Percentiles rank a stretch among this genome's conserved stretches.
Evolutionary conservation across 495 filamentous ascomycete genomes (phyloP).

Genomic region (Tuber microsphaerosporum): DNA sequence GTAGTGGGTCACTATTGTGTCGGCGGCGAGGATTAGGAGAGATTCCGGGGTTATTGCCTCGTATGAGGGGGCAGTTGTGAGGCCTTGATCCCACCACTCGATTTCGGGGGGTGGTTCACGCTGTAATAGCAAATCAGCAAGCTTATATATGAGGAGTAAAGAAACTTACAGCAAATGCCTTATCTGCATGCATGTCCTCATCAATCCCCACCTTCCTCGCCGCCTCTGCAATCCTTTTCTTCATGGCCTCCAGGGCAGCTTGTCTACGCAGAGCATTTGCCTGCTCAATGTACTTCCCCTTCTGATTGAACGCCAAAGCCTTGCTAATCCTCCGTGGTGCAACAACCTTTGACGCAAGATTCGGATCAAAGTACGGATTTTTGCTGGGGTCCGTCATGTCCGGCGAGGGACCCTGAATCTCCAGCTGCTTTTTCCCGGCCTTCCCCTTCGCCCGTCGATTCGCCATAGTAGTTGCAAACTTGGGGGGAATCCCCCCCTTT

Average conservation of each 20-base stretch:
- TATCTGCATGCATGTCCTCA: conserved; percentile 82
- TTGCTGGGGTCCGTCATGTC: conserved; percentile 55
- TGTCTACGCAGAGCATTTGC: conserved; percentile 79
- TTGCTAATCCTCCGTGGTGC: conserved; percentile 55
- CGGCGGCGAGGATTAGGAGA: conserved; percentile 67
- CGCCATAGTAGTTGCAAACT: conserved; percentile 54
- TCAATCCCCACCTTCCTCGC: conserved; percentile 81
- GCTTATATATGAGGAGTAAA: background rate
- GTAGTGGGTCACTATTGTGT: conserved; percentile 79
- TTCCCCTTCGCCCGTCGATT: conserved; percentile 51
- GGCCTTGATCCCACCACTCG: conserved; percentile 96
- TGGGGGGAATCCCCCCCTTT: conserved; percentile 50
- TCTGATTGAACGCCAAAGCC: conserved; percentile 84
- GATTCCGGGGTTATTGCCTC: conserved; percentile 55
- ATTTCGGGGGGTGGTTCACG: conserved; percentile 71
- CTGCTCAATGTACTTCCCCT: conserved; percentile 93
- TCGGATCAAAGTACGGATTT: conserved; percentile 84
- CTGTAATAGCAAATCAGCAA: conserved; percentile 12
- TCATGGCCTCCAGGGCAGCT: conserved; percentile 85
- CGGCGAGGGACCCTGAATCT: conserved; percentile 60
- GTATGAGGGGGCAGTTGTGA: conserved; percentile 69
- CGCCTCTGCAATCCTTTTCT: conserved; percentile 78
- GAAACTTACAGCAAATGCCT: conserved; percentile 64
- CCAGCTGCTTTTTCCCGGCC: conserved; percentile 54
- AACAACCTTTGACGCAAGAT: conserved; percentile 56